These are phyloP conservation scores for Ophiocordyceps robertsii DNA, from an alignment of 2,329 filamentous ascomycete genomes.

Conservation along the genomic window DNA sequence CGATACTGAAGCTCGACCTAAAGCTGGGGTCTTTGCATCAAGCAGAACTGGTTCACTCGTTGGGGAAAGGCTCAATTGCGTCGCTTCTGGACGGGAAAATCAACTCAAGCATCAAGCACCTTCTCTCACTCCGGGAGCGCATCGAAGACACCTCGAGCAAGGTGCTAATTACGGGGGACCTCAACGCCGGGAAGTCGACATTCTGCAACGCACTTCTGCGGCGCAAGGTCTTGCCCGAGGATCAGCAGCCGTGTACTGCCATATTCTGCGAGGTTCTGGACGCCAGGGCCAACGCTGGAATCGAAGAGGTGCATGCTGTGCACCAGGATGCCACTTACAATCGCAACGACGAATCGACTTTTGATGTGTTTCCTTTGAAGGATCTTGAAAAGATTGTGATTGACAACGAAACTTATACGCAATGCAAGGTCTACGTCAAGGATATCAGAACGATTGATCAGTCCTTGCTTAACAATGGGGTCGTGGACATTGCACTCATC, in stretches of 20 bases:
- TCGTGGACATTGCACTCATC: conserved; percentile 94
- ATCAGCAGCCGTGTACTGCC: conserved; percentile 94
- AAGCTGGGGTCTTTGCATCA: conserved; percentile 81
- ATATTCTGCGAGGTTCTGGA: conserved; percentile 98
- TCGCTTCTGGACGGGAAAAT: conserved; percentile 89
- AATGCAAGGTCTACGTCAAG: conserved; percentile 94
- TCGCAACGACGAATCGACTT: conserved; percentile 85
- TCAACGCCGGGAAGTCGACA: conserved; percentile 96
- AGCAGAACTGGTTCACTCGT: conserved; percentile 80
- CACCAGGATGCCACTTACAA: conserved; percentile 71
- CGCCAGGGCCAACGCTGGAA: conserved; percentile 72
- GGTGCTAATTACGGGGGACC: conserved; percentile 85
- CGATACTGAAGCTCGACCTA: conserved; percentile 84
- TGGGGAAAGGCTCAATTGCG: conserved; percentile 86
- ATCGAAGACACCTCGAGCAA: conserved; percentile 98
- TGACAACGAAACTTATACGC: conserved; percentile 77
- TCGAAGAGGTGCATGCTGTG: conserved; percentile 94
- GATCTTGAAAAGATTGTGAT: conserved; percentile 82
- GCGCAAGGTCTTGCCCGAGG: conserved; percentile 85
- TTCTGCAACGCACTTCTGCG: conserved; percentile 96
- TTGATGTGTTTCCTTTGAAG: conserved; percentile 67
- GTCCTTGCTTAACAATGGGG: conserved; percentile 89
- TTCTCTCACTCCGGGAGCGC: conserved; percentile 73
- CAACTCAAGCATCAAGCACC: conserved; percentile 80
- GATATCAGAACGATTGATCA: conserved; percentile 83